phyloP scores from a whole-genome alignment of 108 stramenopile genomes.

The Pseudonitzschia pungens region DNA sequence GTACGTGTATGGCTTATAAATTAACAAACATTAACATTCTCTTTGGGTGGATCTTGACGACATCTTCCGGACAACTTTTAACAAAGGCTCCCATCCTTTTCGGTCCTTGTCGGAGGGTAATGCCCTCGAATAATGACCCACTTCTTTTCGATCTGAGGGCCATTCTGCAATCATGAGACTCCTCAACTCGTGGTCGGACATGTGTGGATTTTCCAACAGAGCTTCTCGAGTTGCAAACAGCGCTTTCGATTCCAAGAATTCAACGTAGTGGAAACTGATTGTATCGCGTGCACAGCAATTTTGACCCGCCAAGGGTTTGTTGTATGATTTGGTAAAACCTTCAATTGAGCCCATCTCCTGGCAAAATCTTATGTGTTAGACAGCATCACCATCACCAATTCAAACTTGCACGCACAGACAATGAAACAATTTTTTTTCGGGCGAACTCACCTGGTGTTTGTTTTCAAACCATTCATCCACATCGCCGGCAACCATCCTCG shows the following conservation, averaged over 20 bases:
- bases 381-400: not conserved
- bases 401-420: not conserved
- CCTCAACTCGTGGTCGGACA: conserved; percentile 67
- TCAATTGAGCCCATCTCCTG: conserved; percentile 48
- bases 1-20: too few relatives aligned
- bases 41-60: conserved; percentile 39
- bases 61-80: conserved; percentile 43
- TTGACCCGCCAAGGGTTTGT: conserved; percentile 45
- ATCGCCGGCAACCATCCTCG: conserved; percentile 66
- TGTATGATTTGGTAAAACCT: conserved; percentile 41
- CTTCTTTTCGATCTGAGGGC: conserved; percentile 56
- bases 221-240: conserved; percentile 65
- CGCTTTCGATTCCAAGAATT: conserved; percentile 65
- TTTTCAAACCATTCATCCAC: conserved; percentile 85
- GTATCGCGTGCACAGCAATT: conserved; percentile 72
- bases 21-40: conserved; percentile 43
- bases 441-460: conserved; percentile 55
- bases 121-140: conserved; percentile 66
- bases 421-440: not conserved
- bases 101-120: conserved; percentile 47
- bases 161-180: conserved; percentile 57
- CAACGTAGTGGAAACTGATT: conserved; percentile 91
- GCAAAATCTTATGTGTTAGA: not conserved
- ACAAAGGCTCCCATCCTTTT: conserved; percentile 38
- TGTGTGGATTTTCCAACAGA: conserved; percentile 51